A percentile compares a stretch with the other conserved stretches of the same genome.
Conservation (phyloP, 2,329 filamentous ascomycete species). For the Colletotrichum limetticola region DNA sequence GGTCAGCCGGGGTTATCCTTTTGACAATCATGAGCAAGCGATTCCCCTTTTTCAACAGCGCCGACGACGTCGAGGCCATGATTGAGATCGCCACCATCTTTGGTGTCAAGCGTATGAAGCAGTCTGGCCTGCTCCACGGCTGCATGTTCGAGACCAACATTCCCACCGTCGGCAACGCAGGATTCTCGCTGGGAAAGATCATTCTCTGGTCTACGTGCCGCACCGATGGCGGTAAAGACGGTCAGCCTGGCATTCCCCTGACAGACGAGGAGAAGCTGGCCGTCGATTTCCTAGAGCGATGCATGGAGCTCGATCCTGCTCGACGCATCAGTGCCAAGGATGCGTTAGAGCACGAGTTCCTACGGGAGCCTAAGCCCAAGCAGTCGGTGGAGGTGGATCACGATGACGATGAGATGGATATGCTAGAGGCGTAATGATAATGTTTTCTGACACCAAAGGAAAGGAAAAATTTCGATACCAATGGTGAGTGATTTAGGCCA, state of each 20-base stretch:
- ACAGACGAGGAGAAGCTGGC: constrained; percentile 77
- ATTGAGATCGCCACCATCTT: constrained; percentile 98
- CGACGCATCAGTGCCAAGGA: constrained; percentile 80
- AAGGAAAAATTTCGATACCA: neutral
- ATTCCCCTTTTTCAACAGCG: constrained; percentile 98
- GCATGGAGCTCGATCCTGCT: constrained; percentile 80
- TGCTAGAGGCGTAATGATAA: constrained; percentile 42
- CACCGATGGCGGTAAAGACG: constrained; percentile 66
- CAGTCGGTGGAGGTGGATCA: constrained; percentile 36
- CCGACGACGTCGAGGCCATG: constrained; percentile 97
- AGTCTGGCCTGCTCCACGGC: constrained; percentile 84
- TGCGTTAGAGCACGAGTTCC: constrained; percentile 78
- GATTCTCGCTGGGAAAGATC: constrained; percentile 92
- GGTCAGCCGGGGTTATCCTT: constrained; percentile 96
- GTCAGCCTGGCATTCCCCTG: constrained; percentile 60
- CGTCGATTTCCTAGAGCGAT: constrained; percentile 75
- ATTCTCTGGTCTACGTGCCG: constrained; percentile 94
- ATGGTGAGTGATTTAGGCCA: neutral
- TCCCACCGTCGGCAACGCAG: constrained; percentile 86
- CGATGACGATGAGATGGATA: constrained; percentile 67
- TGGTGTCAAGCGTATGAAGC: constrained; percentile 84
- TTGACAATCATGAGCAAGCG: constrained; percentile 92
- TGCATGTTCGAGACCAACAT: constrained; percentile 93
- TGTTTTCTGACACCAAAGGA: constrained; percentile 2
- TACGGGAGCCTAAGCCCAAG: constrained; percentile 53